Evolutionary conservation across 2,329 filamentous ascomycete genomes (phyloP).

Genomic region (Cladosporium sp.): DNA sequence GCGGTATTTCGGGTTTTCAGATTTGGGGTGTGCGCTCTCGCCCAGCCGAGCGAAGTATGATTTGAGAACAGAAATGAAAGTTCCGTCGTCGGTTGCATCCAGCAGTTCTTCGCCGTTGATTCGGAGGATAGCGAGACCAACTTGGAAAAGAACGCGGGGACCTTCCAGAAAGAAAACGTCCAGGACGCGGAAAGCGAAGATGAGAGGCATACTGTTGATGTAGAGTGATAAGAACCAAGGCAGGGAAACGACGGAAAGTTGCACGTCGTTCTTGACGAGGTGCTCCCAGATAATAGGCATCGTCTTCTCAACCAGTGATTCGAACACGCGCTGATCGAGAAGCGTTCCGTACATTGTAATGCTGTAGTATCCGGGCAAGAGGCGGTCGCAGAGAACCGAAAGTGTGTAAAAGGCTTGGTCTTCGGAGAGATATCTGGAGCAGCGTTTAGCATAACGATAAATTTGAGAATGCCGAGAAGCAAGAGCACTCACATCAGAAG

Average conservation of each 20-base stretch:
- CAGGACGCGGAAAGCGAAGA: conserved; percentile 92
- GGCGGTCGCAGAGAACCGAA: conserved; percentile 81
- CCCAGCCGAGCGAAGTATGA: conserved; percentile 89
- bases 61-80: conserved; percentile 94
- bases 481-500: conserved; percentile 77
- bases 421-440: conserved; percentile 80
- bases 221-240: conserved; percentile 98
- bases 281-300: conserved; percentile 99
- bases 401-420: conserved; percentile 91
- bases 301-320: conserved; percentile 95
- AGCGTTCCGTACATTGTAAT: conserved; percentile 99
- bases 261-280: conserved; percentile 92
- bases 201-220: conserved; percentile 98
- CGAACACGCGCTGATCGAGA: conserved; percentile 93
- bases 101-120: conserved; percentile 96
- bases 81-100: conserved; percentile 88
- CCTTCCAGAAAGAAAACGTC: conserved; percentile 99
- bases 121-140: conserved; percentile 89
- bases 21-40: conserved; percentile 91
- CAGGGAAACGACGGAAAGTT: conserved; percentile 91
- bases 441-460: conserved; percentile 23
- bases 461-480: background rate
- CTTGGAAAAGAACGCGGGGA: conserved; percentile 93
- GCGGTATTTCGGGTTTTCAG: conserved; percentile 87
- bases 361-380: conserved; percentile 95